Percentiles rank a stretch among this genome's conserved stretches.
Conservation (phyloP, 148 eudicot species). For the Vaccinium corymbosum region DNA sequence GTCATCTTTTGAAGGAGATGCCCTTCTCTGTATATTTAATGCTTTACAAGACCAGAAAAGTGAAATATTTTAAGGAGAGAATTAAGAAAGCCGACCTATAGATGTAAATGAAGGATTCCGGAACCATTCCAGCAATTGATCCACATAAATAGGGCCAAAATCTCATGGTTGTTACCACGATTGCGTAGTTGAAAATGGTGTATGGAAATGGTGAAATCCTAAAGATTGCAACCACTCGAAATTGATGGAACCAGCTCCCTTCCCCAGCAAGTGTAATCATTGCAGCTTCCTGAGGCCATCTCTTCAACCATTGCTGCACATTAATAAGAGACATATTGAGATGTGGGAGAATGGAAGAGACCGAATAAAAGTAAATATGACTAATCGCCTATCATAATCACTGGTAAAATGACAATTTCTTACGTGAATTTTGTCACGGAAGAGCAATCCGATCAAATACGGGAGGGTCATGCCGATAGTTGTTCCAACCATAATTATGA, state of each 20-base stretch:
- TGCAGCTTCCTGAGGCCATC: conserved; percentile 87
- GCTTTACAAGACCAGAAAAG: neutral
- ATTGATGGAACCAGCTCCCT: conserved; percentile 85
- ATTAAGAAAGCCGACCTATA: conserved; percentile 54
- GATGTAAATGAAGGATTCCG: conserved; percentile 86
- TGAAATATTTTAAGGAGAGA: neutral
- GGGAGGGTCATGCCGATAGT: conserved; percentile 87
- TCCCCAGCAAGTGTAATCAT: conserved; percentile 82
- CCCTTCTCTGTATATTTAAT: neutral
- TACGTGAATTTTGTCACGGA: conserved; percentile 81
- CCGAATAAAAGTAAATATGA: neutral
- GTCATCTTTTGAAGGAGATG: neutral
- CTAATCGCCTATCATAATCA: neutral
- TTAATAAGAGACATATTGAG: conserved; percentile 14
- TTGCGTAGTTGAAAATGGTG: conserved; percentile 84
- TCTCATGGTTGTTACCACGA: conserved; percentile 77
- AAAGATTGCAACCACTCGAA: conserved; percentile 79
- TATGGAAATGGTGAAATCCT: conserved; percentile 93
- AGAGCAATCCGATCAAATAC: conserved; percentile 62
- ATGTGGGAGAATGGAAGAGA: neutral
- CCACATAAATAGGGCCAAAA: conserved; percentile 95
- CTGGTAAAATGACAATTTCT: conserved; percentile 18
- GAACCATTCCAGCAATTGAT: conserved; percentile 89
- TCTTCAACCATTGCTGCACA: conserved; percentile 68
- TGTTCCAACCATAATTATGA: conserved; percentile 89